A percentile compares a stretch with the other conserved stretches of the same genome.
phyloP scores from a whole-genome alignment of 2,329 filamentous ascomycete genomes.

The Pseudocercospora ulei region DNA sequence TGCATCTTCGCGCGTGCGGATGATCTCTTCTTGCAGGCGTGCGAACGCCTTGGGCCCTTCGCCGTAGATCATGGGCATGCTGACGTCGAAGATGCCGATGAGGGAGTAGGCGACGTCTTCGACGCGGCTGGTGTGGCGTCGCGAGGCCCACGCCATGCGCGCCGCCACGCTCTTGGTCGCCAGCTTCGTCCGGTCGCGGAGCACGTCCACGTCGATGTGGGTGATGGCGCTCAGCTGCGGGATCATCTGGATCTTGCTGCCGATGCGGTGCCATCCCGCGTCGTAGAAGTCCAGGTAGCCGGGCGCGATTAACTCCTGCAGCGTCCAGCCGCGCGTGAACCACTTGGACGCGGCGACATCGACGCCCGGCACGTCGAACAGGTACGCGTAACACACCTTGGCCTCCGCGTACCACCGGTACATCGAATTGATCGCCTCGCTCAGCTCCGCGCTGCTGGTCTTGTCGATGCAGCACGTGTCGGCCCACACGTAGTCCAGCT shows the following conservation, averaged over 20 bases:
- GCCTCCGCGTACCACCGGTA: slow-evolving; percentile 34
- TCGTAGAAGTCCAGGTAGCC: slow-evolving; percentile 22
- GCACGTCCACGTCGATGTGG: slow-evolving; percentile 25
- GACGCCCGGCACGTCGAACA: slow-evolving; percentile 17
- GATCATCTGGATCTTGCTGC: slow-evolving; percentile 20
- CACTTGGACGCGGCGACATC: slow-evolving; percentile 15
- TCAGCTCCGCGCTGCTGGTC: slow-evolving; percentile 33
- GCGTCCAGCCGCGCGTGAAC: slow-evolving; percentile 24
- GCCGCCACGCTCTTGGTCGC: slow-evolving; percentile 19
- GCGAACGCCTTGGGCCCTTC: slow-evolving; percentile 25
- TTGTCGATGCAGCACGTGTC: slow-evolving; percentile 39
- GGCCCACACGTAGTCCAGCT: slow-evolving; percentile 33
- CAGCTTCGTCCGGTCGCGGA: slow-evolving; percentile 15
- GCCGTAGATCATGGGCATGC: slow-evolving; percentile 27
- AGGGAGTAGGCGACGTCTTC: slow-evolving; percentile 25
- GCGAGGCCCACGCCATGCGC: slow-evolving; percentile 22
- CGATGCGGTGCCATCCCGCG: slow-evolving; percentile 14
- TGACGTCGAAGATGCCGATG: slow-evolving; percentile 27
- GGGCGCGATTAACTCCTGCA: slow-evolving; percentile 25
- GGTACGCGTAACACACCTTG: slow-evolving; percentile 34
- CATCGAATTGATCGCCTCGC: slow-evolving; percentile 31
- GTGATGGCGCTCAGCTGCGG: slow-evolving; percentile 29
- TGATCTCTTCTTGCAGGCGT: slow-evolving; percentile 28
- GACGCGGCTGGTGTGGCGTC: slow-evolving; percentile 15
- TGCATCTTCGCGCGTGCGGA: slow-evolving; percentile 23